These are phyloP conservation scores for Monilinia fructigena DNA, from an alignment of 2,329 filamentous ascomycete genomes.

Conservation along the genomic window DNA sequence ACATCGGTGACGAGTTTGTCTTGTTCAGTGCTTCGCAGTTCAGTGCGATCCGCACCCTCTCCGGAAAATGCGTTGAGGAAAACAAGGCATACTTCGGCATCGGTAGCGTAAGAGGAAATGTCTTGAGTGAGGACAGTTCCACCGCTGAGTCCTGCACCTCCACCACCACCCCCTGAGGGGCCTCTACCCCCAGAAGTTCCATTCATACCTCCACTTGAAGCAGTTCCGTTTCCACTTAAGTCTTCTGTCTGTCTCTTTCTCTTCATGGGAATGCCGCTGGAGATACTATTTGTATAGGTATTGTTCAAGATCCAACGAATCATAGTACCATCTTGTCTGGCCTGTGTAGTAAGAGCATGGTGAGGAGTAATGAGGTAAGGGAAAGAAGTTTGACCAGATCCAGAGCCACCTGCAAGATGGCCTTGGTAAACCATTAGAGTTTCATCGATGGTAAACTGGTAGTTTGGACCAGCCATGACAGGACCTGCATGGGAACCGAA, in stretches of 20 bases:
- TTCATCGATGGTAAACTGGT: conserved; percentile 22
- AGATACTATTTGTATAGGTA: background rate
- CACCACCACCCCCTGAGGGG: background rate
- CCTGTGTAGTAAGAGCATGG: conserved; percentile 63
- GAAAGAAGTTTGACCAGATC: conserved; percentile 57
- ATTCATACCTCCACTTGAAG: background rate
- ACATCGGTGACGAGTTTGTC: conserved; percentile 46
- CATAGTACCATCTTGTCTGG: conserved; percentile 55
- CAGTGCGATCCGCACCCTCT: conserved; percentile 65
- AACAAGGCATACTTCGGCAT: conserved; percentile 14
- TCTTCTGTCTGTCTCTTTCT: background rate
- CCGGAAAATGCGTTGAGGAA: conserved; percentile 65
- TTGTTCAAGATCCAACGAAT: conserved; percentile 53
- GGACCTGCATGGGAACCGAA: conserved; percentile 78
- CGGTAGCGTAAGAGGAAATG: background rate
- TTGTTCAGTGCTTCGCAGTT: conserved; percentile 48
- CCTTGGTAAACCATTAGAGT: conserved; percentile 21
- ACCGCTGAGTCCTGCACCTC: background rate
- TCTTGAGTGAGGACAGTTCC: background rate
- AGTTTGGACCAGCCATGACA: conserved; percentile 28
- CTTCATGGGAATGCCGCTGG: background rate
- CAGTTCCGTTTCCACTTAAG: background rate
- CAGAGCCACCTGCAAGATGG: conserved; percentile 27
- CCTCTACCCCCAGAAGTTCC: too few relatives aligned
- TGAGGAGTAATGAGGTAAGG: conserved; percentile 74